Conservation (phyloP, 306 rosid genomes). For the Alnus glutinosa region DNA sequence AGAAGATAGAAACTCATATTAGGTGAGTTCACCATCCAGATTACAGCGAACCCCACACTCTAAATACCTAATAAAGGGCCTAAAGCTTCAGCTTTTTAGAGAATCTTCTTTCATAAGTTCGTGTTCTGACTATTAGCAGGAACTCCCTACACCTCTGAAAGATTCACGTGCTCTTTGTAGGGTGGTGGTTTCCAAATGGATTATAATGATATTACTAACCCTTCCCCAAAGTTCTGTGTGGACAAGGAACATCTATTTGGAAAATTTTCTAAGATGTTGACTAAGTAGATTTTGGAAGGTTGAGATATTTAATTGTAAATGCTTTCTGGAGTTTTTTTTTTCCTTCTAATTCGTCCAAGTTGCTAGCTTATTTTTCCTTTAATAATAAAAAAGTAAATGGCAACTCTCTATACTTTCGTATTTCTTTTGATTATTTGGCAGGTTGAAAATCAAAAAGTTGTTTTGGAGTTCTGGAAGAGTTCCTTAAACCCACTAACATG, state of each 20-base stretch:
- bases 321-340: constrained; percentile 11
- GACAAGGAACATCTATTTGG: not conserved
- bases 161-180: not conserved
- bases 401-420: constrained; percentile 15
- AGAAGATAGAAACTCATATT: not conserved
- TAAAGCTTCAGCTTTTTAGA: not conserved
- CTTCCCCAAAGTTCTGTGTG: not conserved
- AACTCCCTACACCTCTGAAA: not conserved
- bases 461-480: constrained; percentile 72
- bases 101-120: not conserved
- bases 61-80: not conserved
- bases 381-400: not conserved
- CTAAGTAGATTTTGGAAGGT: constrained; percentile 17
- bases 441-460: constrained; percentile 70
- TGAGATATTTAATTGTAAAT: constrained; percentile 6
- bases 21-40: not conserved
- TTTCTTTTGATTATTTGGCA: constrained; percentile 43
- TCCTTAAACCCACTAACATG: constrained; percentile 85
- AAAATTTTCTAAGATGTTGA: not conserved
- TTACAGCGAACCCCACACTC: too few species aligned
- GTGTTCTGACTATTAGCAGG: not conserved
- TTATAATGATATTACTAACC: not conserved
- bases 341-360: not conserved
- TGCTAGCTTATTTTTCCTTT: constrained; percentile 1
- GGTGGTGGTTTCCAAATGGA: not conserved